Evolutionary conservation across 2,329 filamentous ascomycete genomes (phyloP).

Genomic region (Aspergillus chevalieri): DNA sequence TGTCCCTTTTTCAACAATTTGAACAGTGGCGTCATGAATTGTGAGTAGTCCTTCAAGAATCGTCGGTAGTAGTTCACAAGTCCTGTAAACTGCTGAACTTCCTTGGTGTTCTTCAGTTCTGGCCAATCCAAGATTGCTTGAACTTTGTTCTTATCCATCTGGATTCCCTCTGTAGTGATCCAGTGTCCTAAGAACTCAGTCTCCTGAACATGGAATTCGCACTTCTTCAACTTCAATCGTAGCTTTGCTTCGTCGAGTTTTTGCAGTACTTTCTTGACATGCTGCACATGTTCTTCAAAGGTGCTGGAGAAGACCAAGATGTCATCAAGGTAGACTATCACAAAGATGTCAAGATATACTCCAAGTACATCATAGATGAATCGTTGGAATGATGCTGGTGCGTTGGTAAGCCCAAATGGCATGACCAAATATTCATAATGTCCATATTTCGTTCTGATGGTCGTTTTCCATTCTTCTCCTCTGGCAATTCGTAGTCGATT

Average conservation of each 20-base stretch:
- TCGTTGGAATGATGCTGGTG: conserved; percentile 7
- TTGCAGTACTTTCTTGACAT: not conserved
- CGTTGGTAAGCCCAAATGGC: conserved; percentile 18
- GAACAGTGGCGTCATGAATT: not conserved
- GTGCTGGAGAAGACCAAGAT: not conserved
- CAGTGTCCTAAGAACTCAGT: not conserved
- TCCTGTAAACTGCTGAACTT: not conserved
- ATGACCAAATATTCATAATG: conserved; percentile 20
- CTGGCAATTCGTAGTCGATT: conserved; percentile 14
- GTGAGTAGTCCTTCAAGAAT: not conserved
- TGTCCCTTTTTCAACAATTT: not conserved
- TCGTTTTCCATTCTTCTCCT: conserved; percentile 8
- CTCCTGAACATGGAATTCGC: not conserved
- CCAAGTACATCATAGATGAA: too few species aligned
- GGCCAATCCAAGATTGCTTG: too few species aligned
- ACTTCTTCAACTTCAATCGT: not conserved
- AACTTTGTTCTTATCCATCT: too few species aligned
- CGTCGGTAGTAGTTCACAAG: not conserved
- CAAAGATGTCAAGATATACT: not conserved
- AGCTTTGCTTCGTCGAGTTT: not conserved
- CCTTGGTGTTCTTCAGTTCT: too few species aligned
- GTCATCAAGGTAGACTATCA: not conserved
- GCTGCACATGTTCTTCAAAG: not conserved
- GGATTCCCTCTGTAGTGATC: not conserved
- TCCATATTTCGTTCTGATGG: conserved; percentile 9